phyloP scores from a whole-genome alignment of 129 eudicot genomes.

The Pulicaria dysenterica region DNA sequence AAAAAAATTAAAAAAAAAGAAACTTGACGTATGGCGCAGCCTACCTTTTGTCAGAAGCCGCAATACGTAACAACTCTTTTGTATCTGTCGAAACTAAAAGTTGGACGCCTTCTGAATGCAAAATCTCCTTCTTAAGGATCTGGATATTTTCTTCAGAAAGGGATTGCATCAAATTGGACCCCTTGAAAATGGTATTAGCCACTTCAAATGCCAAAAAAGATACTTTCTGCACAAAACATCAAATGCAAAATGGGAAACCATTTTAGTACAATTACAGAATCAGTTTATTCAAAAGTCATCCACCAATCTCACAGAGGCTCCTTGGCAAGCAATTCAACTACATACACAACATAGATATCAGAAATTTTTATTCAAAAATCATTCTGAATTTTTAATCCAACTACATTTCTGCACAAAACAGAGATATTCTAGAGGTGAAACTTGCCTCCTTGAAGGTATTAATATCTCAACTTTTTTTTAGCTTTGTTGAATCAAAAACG shows the following conservation, averaged over 20 bases:
- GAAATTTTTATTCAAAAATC: too few relatives aligned
- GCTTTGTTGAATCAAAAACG: constrained; percentile 3
- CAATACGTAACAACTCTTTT: constrained; percentile 64
- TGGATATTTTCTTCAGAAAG: constrained; percentile 69
- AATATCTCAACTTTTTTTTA: too few relatives aligned
- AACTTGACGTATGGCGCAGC: not conserved
- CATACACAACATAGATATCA: too few relatives aligned
- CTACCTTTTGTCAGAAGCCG: constrained; percentile 86
- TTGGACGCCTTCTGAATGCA: constrained; percentile 73
- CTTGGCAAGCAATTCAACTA: too few relatives aligned
- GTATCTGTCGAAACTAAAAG: constrained; percentile 72
- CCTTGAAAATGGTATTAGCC: constrained; percentile 81
- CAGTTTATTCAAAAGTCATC: not conserved
- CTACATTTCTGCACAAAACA: too few relatives aligned
- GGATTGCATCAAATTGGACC: constrained; percentile 72
- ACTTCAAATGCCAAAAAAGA: constrained; percentile 85
- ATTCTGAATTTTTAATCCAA: too few relatives aligned
- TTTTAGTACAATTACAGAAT: not conserved
- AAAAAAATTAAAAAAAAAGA: not conserved
- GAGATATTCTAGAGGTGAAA: too few relatives aligned
- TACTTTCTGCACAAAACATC: constrained; percentile 57
- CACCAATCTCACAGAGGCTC: too few relatives aligned
- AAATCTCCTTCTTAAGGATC: constrained; percentile 55
- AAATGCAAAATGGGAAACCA: constrained; percentile 16
- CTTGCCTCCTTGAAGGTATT: too few relatives aligned